Evolutionary conservation across 345 rosid species (phyloP), one percentile per base, ranked within the genome.

Genomic region (Raphanus sativus): DNA sequence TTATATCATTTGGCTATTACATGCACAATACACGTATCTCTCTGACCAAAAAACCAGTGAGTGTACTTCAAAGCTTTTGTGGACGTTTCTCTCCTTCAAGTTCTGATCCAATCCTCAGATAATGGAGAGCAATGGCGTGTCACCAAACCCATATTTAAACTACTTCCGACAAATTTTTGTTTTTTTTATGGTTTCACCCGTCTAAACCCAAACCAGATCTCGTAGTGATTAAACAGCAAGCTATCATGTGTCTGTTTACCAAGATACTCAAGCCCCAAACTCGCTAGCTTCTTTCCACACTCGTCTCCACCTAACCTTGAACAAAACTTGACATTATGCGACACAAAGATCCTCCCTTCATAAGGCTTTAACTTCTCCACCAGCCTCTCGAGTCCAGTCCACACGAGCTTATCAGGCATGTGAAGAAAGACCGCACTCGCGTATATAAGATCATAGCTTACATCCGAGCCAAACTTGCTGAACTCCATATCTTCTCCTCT

Each of bases 351-450:
- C 33, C 92, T 87, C 62, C 99, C 98, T 8, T 85, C 86, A 30
- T 83, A 77, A 77, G 98, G 98, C 76, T 80, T 91, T 83, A 93
- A 83, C 86, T 84, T 93, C 55, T 56, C 77, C 4, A 73, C 94
- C 67, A 93, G 73, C 80, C 94, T 87, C 84, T 89, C 99, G 16
- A 93, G 82, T 74, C 98, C 99, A 48, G 77, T 81, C 99, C 99
- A 96, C 6, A 96, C 99, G 4, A 96, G 97, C 69, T 85, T 86
- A 82, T 90, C 97, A 6, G 98, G 98, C 97, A 96, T 89, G 77
- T 96, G 99, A 69, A 96, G 93, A 67, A 96, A 96, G 75, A 93
- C 99, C 4, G 98, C 96, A 85, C 98, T 96, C 15, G 99, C 94
- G 74, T 96, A 93, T 74, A 93, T 89, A 80, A 34, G 38, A 34